These are phyloP conservation scores for Fusarium euwallaceae DNA, from an alignment of 2,329 filamentous ascomycete species.

Conservation along the genomic window DNA sequence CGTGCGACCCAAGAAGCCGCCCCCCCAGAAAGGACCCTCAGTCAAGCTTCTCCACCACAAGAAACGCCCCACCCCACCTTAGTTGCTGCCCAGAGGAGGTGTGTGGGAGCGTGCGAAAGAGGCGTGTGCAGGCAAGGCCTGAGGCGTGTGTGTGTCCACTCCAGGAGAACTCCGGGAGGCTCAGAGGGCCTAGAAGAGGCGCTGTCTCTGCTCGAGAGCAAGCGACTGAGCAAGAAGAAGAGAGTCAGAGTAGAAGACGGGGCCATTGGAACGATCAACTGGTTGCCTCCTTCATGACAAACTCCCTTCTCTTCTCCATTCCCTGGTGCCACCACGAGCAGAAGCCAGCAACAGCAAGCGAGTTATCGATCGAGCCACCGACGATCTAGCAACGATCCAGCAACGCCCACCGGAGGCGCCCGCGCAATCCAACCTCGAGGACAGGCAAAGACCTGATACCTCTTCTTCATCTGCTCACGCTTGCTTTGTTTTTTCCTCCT, in stretches of 20 bases:
- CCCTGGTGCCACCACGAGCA: slow-evolving; percentile 13
- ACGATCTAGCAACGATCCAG: slow-evolving; percentile 43
- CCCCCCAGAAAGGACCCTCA: slow-evolving; percentile 39
- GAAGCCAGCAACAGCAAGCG: slow-evolving; percentile 29
- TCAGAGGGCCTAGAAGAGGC: slow-evolving; percentile 47
- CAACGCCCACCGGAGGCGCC: slow-evolving; percentile 35
- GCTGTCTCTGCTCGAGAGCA: slow-evolving; percentile 33
- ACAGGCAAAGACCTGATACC: slow-evolving; percentile 14
- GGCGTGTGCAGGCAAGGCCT: slow-evolving; percentile 27
- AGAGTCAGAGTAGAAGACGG: slow-evolving; percentile 24
- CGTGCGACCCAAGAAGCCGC: slow-evolving; percentile 31
- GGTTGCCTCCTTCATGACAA: slow-evolving; percentile 9
- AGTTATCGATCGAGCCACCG: slow-evolving; percentile 38
- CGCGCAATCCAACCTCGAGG: slow-evolving; percentile 34
- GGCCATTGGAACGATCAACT: slow-evolving; percentile 11
- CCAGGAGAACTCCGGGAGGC: slow-evolving; percentile 47
- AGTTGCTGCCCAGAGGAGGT: slow-evolving; percentile 34
- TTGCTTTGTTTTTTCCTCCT: background rate
- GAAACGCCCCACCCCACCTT: slow-evolving; percentile 34
- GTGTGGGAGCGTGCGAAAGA: slow-evolving; percentile 36
- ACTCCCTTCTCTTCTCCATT: slow-evolving; percentile 9
- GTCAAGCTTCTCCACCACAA: slow-evolving; percentile 34
- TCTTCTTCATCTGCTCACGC: slow-evolving; percentile 2
- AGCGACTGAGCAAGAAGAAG: slow-evolving; percentile 20
- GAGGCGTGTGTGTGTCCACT: slow-evolving; percentile 35